phyloP scores from a whole-genome alignment of 768 basidiomycete species.

The Cystofilobasidium macerans region DNA sequence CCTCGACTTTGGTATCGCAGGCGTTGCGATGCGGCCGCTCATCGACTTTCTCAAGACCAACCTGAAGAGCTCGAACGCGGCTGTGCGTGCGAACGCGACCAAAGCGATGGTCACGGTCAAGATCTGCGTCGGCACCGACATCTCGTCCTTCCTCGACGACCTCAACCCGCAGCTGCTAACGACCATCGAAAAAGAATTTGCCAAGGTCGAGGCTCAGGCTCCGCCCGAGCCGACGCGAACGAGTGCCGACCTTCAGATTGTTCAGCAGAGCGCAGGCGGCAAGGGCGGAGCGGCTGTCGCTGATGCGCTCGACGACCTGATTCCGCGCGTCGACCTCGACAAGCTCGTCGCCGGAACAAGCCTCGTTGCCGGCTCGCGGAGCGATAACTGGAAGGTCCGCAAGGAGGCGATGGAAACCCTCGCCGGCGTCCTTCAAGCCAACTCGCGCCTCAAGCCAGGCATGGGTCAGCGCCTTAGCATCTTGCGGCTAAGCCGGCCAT shows the following conservation, averaged over 20 bases:
- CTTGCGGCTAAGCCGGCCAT: not conserved
- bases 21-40: constrained; percentile 65
- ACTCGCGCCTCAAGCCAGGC: constrained; percentile 78
- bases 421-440: constrained; percentile 67
- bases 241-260: constrained; percentile 57
- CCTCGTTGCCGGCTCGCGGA: constrained; percentile 71
- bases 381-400: constrained; percentile 90
- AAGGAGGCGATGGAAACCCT: constrained; percentile 86
- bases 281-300: constrained; percentile 37
- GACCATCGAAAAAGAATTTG: constrained; percentile 84
- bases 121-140: constrained; percentile 80
- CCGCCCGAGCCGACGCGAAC: constrained; percentile 67
- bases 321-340: constrained; percentile 90
- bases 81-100: constrained; percentile 85
- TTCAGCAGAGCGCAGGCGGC: constrained; percentile 43
- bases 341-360: constrained; percentile 69
- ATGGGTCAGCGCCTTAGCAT: constrained; percentile 58
- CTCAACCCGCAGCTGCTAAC: constrained; percentile 83
- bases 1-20: constrained; percentile 80
- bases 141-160: constrained; percentile 72
- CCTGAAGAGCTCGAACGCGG: constrained; percentile 84
- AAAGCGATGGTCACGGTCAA: constrained; percentile 83
- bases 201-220: constrained; percentile 68
- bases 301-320: constrained; percentile 84
- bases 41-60: constrained; percentile 83